Evolutionary conservation across 257 asterid genomes (phyloP).

Genomic region (Solanum medicagineum): DNA sequence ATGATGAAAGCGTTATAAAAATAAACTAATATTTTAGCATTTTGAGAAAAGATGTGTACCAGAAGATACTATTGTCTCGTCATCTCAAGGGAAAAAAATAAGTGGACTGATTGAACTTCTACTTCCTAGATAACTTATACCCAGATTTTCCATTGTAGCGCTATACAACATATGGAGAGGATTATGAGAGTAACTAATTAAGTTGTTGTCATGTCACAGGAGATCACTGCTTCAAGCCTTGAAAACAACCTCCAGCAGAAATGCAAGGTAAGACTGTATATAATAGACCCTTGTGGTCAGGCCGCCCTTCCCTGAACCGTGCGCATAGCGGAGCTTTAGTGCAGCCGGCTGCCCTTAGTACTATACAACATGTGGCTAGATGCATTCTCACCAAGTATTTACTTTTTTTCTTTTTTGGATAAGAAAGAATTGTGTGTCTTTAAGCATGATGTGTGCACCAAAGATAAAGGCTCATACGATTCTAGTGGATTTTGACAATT

Average conservation of each 20-base stretch:
- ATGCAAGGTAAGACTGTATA: too few relatives aligned
- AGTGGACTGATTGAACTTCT: background rate
- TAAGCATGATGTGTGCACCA: background rate
- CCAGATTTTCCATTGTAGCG: background rate
- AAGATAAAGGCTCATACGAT: background rate
- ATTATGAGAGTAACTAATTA: too few relatives aligned
- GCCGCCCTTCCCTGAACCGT: too few relatives aligned
- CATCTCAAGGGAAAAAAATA: background rate
- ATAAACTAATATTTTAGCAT: background rate
- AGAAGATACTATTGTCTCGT: background rate
- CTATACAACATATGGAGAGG: background rate
- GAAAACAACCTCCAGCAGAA: too few relatives aligned
- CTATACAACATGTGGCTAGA: background rate
- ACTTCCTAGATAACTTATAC: background rate
- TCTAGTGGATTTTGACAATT: background rate
- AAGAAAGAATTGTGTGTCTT: background rate
- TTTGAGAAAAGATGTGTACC: background rate
- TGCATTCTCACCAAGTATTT: background rate
- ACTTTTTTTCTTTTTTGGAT: background rate
- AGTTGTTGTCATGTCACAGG: too few relatives aligned
- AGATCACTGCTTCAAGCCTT: too few relatives aligned
- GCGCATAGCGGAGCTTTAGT: too few relatives aligned
- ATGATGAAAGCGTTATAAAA: slow-evolving; percentile 1
- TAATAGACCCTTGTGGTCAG: too few relatives aligned
- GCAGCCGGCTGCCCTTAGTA: background rate